phyloP scores from a whole-genome alignment of 805 yeast genomes.

The Hanseniaspora lindneri region DNA sequence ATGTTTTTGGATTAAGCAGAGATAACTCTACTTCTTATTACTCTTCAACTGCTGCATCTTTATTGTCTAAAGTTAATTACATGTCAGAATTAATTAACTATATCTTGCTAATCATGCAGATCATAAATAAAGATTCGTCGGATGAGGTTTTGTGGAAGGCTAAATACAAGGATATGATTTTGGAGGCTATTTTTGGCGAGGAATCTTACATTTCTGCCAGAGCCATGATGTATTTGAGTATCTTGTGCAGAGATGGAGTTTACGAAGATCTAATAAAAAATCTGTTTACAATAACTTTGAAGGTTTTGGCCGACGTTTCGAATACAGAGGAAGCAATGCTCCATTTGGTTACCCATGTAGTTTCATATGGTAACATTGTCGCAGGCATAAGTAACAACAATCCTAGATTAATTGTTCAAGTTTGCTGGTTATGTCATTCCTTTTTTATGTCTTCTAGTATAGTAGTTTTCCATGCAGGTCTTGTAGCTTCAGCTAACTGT shows the following conservation, averaged over 20 bases:
- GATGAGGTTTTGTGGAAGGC: conserved; percentile 47
- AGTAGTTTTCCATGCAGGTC: conserved; percentile 33
- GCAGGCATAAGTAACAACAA: conserved; percentile 31
- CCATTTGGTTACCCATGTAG: conserved; percentile 30
- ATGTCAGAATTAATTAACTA: conserved; percentile 51
- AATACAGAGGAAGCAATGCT: conserved; percentile 26
- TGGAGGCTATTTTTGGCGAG: conserved; percentile 47
- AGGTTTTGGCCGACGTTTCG: conserved; percentile 29
- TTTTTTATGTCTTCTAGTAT: conserved; percentile 28
- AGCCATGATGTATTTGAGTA: conserved; percentile 58
- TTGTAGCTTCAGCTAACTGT: conserved; percentile 31
- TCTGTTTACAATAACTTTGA: conserved; percentile 26
- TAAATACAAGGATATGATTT: conserved; percentile 52
- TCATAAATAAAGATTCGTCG: conserved; percentile 36
- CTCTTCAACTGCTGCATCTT: conserved; percentile 30
- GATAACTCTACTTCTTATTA: conserved; percentile 33
- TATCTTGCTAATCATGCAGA: conserved; percentile 39
- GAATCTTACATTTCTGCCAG: conserved; percentile 53
- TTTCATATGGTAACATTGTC: conserved; percentile 32
- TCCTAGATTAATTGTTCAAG: conserved; percentile 21
- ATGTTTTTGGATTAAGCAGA: conserved; percentile 59
- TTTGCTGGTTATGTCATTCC: conserved; percentile 32
- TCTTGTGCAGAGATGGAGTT: conserved; percentile 50
- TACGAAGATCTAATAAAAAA: conserved; percentile 40
- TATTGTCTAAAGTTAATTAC: conserved; percentile 31